Evolutionary conservation across 2,329 filamentous ascomycete genomes (phyloP).

Genomic region (Diaporthe ampelina): DNA sequence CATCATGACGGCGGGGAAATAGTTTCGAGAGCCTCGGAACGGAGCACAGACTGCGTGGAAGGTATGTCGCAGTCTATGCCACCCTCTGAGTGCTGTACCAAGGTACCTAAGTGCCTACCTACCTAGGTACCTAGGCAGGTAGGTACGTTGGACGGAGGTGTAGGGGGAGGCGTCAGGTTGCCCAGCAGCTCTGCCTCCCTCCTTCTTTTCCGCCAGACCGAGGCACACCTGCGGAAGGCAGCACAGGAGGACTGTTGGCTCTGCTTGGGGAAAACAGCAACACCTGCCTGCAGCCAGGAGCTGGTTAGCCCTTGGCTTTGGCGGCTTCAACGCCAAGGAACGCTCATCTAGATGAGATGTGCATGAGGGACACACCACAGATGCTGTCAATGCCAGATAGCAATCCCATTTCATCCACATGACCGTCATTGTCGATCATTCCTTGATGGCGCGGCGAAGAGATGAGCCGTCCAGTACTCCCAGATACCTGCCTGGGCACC

Average conservation of each 20-base stretch:
- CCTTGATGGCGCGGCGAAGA: no score
- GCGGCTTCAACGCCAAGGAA: background rate
- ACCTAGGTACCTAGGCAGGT: no score
- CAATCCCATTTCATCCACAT: slow-evolving; percentile 3
- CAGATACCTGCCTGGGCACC: background rate
- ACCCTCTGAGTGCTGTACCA: no score
- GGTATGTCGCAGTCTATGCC: background rate
- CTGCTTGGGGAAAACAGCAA: background rate
- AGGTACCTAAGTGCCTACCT: background rate
- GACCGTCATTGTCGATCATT: no score
- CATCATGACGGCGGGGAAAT: background rate
- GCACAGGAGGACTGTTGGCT: background rate
- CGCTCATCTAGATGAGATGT: background rate
- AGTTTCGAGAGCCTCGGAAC: background rate
- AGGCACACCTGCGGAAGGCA: background rate
- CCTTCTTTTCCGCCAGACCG: background rate
- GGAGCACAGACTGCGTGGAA: background rate
- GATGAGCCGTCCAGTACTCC: background rate
- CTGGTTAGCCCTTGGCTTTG: background rate
- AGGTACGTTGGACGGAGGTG: background rate
- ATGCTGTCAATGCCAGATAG: slow-evolving; percentile 12
- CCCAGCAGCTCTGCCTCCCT: background rate
- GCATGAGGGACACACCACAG: background rate
- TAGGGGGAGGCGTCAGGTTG: background rate
- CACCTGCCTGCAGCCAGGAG: background rate